phyloP scores from a whole-genome alignment of 2,329 filamentous ascomycete genomes.

The Gliomastix tumulicola region DNA sequence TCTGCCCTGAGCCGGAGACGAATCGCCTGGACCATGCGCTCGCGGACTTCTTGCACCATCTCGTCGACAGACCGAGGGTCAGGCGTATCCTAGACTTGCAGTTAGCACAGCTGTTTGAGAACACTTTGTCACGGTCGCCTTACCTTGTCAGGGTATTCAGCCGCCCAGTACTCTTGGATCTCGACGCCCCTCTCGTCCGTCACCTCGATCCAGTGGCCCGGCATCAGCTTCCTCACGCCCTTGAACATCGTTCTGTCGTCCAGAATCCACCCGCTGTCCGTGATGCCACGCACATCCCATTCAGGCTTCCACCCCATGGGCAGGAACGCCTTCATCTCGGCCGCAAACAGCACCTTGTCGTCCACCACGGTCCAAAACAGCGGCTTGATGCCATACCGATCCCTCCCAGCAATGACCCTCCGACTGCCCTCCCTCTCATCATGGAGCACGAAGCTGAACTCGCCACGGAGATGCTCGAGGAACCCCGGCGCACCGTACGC shows the following conservation, averaged over 20 bases:
- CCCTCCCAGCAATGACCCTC: constrained; percentile 38
- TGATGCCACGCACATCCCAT: constrained; percentile 42
- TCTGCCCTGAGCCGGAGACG: constrained; percentile 47
- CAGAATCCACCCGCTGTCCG: constrained; percentile 32
- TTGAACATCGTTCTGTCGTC: constrained; percentile 42
- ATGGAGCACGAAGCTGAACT: constrained; percentile 46
- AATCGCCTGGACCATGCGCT: constrained; percentile 42
- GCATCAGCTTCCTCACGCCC: constrained; percentile 33
- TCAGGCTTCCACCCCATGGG: constrained; percentile 41
- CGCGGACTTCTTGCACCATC: constrained; percentile 40
- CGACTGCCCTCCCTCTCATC: constrained; percentile 28
- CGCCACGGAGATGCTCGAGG: constrained; percentile 38
- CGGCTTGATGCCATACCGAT: constrained; percentile 52
- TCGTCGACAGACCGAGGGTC: constrained; percentile 40
- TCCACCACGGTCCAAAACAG: constrained; percentile 38
- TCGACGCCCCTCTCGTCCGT: constrained; percentile 24
- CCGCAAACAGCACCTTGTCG: constrained; percentile 35
- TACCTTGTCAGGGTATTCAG: constrained; percentile 44
- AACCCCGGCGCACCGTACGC: constrained; percentile 30
- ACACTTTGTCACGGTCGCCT: not conserved
- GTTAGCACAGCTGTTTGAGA: not conserved
- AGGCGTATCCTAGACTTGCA: constrained; percentile 11
- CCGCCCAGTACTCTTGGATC: constrained; percentile 43
- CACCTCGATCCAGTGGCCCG: constrained; percentile 34
- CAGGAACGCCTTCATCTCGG: constrained; percentile 47